Evolutionary conservation across 257 asterid species (phyloP), one percentile per base, ranked within the genome.

Genomic region (Nicotiana knightiana): DNA sequence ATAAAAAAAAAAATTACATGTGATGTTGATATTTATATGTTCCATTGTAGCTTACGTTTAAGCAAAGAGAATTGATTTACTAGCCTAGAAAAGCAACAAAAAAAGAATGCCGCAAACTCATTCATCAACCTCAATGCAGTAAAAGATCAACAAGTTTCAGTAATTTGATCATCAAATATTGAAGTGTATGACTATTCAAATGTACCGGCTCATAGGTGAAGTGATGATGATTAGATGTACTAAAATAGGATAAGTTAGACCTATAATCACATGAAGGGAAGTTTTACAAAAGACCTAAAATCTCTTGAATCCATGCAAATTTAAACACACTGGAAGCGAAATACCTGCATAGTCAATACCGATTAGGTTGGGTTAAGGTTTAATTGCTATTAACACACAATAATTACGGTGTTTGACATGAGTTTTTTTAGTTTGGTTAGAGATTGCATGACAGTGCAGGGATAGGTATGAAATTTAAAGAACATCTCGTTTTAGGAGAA

Each of bases 51-150:
- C 79, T 48, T 48, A 75, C 4, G 4, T 26, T 51, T 26, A 75
- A 51, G 43, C 9, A 75, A 16, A 35, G 53, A 51, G 8, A 75
- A 51, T 15, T 30, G 16, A 75, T 51, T 75, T 39, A 75, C 85
- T 48, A 85, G 68, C 83, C 86, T 85, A 77, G 37, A 87, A 24
- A 65, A 71, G 66, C 62, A 57, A 64, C 6, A 80, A 5, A n/a
- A n/a, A 65, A 24, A 61, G 39, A 68, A 75, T 2, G 43, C 7
- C 1, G 5, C 28, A 51, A 75, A 51, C 16, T 75, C 63, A 75
- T 75, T 48, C 46, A 51, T 15, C 62, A 15, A 51, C 63, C 80
- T 51, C 28, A 75, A 75, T 51, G 46, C 17, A 15, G 80, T 51
- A 75, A 51, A 55, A 48, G 79, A 24, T 48, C 62, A 73, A 26